Conservation (phyloP, 2,329 filamentous ascomycete genomes). For the Apiospora saccharicola region DNA sequence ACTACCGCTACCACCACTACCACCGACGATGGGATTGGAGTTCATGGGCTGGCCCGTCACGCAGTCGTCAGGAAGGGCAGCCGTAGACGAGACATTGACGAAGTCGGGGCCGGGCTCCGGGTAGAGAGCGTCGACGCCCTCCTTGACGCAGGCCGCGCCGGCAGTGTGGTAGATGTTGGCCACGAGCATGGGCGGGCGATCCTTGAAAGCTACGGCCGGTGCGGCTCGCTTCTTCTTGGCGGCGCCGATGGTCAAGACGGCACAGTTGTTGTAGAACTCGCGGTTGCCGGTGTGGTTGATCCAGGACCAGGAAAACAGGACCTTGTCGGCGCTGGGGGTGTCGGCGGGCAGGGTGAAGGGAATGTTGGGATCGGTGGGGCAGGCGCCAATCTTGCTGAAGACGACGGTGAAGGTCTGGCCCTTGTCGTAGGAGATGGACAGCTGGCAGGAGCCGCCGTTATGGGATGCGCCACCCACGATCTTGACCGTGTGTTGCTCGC, state of each 20-base stretch:
- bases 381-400: constrained; percentile 44
- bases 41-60: constrained; percentile 12
- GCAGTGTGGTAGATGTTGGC: constrained; percentile 68
- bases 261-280: constrained; percentile 90
- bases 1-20: constrained; percentile 38
- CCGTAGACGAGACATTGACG: constrained; percentile 45
- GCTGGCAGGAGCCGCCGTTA: constrained; percentile 78
- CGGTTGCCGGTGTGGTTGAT: constrained; percentile 80
- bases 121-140: constrained; percentile 67
- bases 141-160: constrained; percentile 65
- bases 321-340: constrained; percentile 62
- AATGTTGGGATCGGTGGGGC: constrained; percentile 60
- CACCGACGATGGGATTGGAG: constrained; percentile 36
- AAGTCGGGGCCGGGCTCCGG: constrained; percentile 70
- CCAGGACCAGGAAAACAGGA: constrained; percentile 79
- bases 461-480: constrained; percentile 70
- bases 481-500: constrained; percentile 68
- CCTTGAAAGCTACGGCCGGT: constrained; percentile 51
- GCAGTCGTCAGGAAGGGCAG: constrained; percentile 46
- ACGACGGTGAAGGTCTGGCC: constrained; percentile 73
- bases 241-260: constrained; percentile 65
- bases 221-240: constrained; percentile 42
- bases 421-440: constrained; percentile 76
- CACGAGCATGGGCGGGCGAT: constrained; percentile 73
- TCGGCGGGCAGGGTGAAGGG: constrained; percentile 72